These are phyloP conservation scores for Penicillium sp. DNA, from an alignment of 2,329 filamentous ascomycete genomes.

Conservation along the genomic window DNA sequence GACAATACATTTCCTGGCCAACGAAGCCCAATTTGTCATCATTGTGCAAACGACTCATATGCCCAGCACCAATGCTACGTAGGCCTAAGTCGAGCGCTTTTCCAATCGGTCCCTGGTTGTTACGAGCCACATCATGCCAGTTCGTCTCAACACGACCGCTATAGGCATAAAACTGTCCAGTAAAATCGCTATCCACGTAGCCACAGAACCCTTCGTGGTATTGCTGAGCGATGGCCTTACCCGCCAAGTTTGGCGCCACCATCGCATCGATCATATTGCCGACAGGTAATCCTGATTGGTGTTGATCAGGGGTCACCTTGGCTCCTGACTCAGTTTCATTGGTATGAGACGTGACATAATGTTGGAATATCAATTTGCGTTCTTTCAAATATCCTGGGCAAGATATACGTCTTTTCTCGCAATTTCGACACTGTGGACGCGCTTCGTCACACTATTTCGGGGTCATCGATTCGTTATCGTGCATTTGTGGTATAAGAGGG, in stretches of 20 bases:
- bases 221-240: constrained; percentile 15
- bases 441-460: background rate
- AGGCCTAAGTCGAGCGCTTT: constrained; percentile 14
- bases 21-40: constrained; percentile 14
- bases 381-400: constrained; percentile 25
- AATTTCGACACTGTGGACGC: background rate
- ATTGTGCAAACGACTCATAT: constrained; percentile 17
- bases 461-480: too few relatives aligned
- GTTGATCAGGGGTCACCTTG: background rate
- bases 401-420: background rate
- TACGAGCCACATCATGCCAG: constrained; percentile 25
- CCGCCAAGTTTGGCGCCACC: constrained; percentile 13
- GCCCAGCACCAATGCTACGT: constrained; percentile 20
- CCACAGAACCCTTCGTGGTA: constrained; percentile 20
- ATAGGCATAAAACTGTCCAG: constrained; percentile 19
- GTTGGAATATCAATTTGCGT: constrained; percentile 25
- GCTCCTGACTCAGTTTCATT: background rate
- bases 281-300: background rate
- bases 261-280: constrained; percentile 16
- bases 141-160: constrained; percentile 18
- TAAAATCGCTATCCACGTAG: constrained; percentile 22
- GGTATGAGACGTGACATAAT: background rate
- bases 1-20: constrained; percentile 25
- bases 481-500: too few relatives aligned
- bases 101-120: constrained; percentile 9